Base-by-base conservation (phyloP, 306 rosid species). In the Cicer cuneatum region DNA sequence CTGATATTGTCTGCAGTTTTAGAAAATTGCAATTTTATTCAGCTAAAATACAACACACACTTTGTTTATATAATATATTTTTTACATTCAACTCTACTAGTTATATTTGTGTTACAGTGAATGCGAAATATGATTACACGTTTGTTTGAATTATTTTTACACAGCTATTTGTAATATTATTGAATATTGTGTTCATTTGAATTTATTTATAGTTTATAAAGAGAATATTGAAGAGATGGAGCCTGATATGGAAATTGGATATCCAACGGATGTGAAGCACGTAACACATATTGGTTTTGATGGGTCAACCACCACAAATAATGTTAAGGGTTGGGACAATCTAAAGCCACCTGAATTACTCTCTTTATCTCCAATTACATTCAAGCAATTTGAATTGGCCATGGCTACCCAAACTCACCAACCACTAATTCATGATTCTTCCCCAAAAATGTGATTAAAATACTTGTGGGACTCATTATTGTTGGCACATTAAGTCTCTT, bases 181-280 rank as follows among this genome's bases (percentile, higher is more conserved):
- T 58, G 58, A 52, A 38, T 40, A n/a, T 67, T 46, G 19, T 67
- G 0, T 60, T 64, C 9, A 71, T 37, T 72, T 77, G 12, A 18
- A 15, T 62, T 6, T 42, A 90, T 61, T 0, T 67, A 29, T 29
- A 91, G 97, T 81, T 67, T 88, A 85, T 82, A 86, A 86, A 72
- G 86, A 86, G 40, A 84, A 81, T 1, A 33, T 24, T 13, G 90
- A 86, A 35, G 85, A 82, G 51, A 73, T 49, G 63, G 91, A 85
- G 14, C 35, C 9, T 21, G 97, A 91, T 51, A 93, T 93, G 87
- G 98, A 89, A 80, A 93, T 93, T 39, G 98, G 98, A 47, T 80
- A 66, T 49, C 98, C 98, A 67, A 93, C 96, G 12, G 97, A 93
- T 75, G 98, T 93, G 84, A 91, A 88, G 85, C 98, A 93, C 41